phyloP scores from a whole-genome alignment of 2,329 filamentous ascomycete species.

The Chaetoscypha palmicola region DNA sequence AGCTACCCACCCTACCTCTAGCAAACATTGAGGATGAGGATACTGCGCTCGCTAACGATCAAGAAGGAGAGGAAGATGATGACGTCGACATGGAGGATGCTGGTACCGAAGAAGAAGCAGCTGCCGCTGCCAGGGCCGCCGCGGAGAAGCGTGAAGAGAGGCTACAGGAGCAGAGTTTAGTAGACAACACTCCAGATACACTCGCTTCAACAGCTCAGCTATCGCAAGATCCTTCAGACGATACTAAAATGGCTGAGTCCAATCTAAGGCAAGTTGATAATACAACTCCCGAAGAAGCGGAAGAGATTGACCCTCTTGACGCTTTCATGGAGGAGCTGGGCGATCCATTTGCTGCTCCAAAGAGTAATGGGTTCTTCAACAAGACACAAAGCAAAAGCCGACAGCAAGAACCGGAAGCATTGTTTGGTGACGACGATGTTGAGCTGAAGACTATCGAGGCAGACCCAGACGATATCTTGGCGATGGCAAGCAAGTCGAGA shows the following conservation, averaged over 20 bases:
- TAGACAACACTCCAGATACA: constrained; percentile 28
- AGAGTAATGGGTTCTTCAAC: constrained; percentile 25
- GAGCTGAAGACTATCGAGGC: constrained; percentile 56
- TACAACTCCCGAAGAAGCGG: constrained; percentile 48
- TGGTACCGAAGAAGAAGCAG: constrained; percentile 79
- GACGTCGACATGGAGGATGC: constrained; percentile 71
- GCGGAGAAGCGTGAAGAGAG: constrained; percentile 76
- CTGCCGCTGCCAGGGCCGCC: constrained; percentile 75
- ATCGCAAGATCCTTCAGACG: constrained; percentile 32
- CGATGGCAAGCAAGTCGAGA: constrained; percentile 50
- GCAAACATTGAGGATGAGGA: constrained; percentile 52
- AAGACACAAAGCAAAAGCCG: constrained; percentile 38
- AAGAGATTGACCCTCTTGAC: constrained; percentile 81
- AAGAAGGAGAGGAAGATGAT: constrained; percentile 55
- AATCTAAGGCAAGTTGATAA: constrained; percentile 17
- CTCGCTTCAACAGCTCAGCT: constrained; percentile 43
- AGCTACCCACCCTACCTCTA: constrained; percentile 71
- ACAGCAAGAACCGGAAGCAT: constrained; percentile 67
- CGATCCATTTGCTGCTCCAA: constrained; percentile 41
- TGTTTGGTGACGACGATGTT: constrained; percentile 81
- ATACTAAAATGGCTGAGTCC: constrained; percentile 32
- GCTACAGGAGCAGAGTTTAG: constrained; percentile 38
- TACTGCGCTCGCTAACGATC: constrained; percentile 47
- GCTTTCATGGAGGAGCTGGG: constrained; percentile 78
- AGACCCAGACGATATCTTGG: constrained; percentile 56